phyloP scores from a whole-genome alignment of 805 yeast genomes.

The Lachancea sp. region DNA sequence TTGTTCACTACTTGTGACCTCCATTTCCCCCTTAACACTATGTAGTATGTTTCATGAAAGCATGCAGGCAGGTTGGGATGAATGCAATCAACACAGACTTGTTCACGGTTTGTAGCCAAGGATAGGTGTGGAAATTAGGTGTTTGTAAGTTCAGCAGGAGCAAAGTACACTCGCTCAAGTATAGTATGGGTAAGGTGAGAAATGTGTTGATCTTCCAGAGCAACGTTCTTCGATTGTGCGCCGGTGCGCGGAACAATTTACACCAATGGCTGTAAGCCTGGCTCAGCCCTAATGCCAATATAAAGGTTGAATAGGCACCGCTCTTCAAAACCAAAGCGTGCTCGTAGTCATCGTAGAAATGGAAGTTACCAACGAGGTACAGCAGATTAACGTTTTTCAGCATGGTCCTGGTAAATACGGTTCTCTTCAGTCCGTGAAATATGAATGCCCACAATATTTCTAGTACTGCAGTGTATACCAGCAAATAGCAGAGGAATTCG shows the following conservation, averaged over 20 bases:
- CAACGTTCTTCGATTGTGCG: slow-evolving; percentile 10
- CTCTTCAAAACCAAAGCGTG: slow-evolving; percentile 29
- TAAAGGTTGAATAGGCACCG: slow-evolving; percentile 27
- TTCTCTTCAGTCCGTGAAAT: slow-evolving; percentile 20
- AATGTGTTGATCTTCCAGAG: slow-evolving; percentile 20
- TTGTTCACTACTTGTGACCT: slow-evolving; percentile 1
- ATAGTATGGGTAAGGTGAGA: slow-evolving; percentile 22
- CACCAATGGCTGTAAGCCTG: slow-evolving; percentile 28
- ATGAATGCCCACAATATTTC: slow-evolving; percentile 25
- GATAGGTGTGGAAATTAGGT: slow-evolving; percentile 23
- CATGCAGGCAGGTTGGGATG: slow-evolving; percentile 25
- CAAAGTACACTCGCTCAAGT: slow-evolving; percentile 29
- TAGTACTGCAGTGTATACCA: slow-evolving; percentile 18
- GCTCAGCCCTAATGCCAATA: slow-evolving; percentile 21
- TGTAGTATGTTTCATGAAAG: slow-evolving; percentile 18
- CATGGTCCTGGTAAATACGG: slow-evolving; percentile 16
- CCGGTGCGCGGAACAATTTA: slow-evolving; percentile 21
- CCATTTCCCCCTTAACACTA: background rate
- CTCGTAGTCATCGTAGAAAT: slow-evolving; percentile 31
- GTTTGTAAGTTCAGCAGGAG: slow-evolving; percentile 24
- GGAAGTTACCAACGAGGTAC: slow-evolving; percentile 25
- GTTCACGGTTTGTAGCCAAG: slow-evolving; percentile 21
- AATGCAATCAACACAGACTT: slow-evolving; percentile 22
- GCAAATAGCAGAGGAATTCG: slow-evolving; percentile 42
- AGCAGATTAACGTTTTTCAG: slow-evolving; percentile 27